Conservation (phyloP, 2,329 filamentous ascomycete species). For the Pleomassaria siparia region DNA sequence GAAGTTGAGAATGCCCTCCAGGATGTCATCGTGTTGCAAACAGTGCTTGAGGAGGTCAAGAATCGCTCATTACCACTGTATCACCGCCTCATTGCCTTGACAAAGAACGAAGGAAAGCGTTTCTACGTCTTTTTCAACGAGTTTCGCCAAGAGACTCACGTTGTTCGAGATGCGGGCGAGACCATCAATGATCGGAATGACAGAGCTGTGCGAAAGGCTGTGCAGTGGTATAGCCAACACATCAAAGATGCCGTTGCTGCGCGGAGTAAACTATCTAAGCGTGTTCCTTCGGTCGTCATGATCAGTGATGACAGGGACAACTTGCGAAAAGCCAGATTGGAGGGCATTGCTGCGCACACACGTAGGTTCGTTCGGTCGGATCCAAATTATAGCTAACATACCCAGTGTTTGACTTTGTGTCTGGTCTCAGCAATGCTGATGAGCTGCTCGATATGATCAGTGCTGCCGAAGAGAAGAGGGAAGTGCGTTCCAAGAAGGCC, state of each 20-base stretch:
- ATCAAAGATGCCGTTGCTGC: conserved; percentile 64
- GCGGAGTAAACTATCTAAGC: conserved; percentile 51
- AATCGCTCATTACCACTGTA: conserved; percentile 93
- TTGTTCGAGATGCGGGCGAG: conserved; percentile 73
- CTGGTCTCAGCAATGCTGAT: conserved; percentile 78
- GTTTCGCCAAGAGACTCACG: conserved; percentile 88
- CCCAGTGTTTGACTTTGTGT: conserved; percentile 70
- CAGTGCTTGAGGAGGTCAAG: conserved; percentile 92
- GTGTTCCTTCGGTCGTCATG: conserved; percentile 80
- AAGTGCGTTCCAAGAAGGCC: conserved; percentile 64
- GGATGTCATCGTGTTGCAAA: conserved; percentile 95
- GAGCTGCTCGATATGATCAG: conserved; percentile 91
- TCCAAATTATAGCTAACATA: conserved; percentile 12
- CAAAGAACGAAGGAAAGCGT: conserved; percentile 93
- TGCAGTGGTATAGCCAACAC: conserved; percentile 88
- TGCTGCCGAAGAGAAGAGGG: conserved; percentile 69
- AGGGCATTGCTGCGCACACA: conserved; percentile 69
- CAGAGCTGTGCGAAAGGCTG: conserved; percentile 80
- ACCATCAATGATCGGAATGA: conserved; percentile 97
- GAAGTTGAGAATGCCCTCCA: conserved; percentile 90
- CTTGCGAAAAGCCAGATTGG: conserved; percentile 75
- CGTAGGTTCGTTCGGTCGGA: conserved; percentile 24
- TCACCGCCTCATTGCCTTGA: conserved; percentile 85
- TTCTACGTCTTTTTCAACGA: conserved; percentile 99
- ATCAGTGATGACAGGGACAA: conserved; percentile 92